Conservation (phyloP, 106 monocot genomes). For the Acanthochlamys bracteata region DNA sequence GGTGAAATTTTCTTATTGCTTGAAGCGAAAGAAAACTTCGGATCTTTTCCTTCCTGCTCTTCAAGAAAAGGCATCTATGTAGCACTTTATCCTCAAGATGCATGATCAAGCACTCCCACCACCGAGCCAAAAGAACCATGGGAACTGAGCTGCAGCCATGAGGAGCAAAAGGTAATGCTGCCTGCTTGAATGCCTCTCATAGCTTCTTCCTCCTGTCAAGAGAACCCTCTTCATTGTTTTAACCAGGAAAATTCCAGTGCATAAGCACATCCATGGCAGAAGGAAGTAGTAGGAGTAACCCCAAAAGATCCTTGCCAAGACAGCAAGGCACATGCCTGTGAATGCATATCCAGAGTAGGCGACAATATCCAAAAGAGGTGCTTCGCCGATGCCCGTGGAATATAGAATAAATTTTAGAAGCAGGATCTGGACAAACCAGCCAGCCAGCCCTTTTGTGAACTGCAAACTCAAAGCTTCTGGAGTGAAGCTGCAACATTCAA, state of each 20-base stretch:
- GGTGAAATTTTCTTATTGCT: too few species aligned
- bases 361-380: slow-evolving; percentile 22
- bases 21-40: too few species aligned
- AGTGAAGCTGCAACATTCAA: slow-evolving; percentile 18
- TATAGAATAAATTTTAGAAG: slow-evolving; percentile 17
- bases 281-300: slow-evolving; percentile 18
- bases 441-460: slow-evolving; percentile 13
- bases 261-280: slow-evolving; percentile 24
- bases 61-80: too few species aligned
- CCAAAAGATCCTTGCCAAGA: slow-evolving; percentile 17
- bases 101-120: background rate
- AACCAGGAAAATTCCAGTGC: slow-evolving; percentile 25
- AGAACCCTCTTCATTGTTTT: slow-evolving; percentile 34
- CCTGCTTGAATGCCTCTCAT: slow-evolving; percentile 26
- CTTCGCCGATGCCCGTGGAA: slow-evolving; percentile 23
- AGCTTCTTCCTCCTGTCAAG: slow-evolving; percentile 21
- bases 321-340: slow-evolving; percentile 17
- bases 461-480: slow-evolving; percentile 22
- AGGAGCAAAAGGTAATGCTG: slow-evolving; percentile 29
- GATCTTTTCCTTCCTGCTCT: too few species aligned
- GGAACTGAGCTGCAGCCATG: slow-evolving; percentile 22
- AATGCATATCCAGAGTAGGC: slow-evolving; percentile 29
- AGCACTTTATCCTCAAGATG: too few species aligned
- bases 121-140: slow-evolving; percentile 30
- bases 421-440: slow-evolving; percentile 17